These are phyloP conservation scores for Cryptococcus sp. DNA, from an alignment of 1,284 basidiomycete species.

Conservation along the genomic window DNA sequence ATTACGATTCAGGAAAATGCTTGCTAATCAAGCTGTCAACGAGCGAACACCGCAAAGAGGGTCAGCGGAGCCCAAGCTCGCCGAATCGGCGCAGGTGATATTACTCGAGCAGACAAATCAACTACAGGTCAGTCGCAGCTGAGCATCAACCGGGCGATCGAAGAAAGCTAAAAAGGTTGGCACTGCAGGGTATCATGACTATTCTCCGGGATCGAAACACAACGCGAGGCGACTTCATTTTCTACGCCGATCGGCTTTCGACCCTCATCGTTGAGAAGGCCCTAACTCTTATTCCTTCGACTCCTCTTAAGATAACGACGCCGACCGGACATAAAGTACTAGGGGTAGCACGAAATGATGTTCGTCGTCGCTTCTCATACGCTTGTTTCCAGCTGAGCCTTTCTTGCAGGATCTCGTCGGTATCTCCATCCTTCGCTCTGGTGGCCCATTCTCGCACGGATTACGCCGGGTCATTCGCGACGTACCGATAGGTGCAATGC, in stretches of 20 bases:
- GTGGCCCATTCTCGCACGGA: conserved; percentile 87
- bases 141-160: not conserved
- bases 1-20: conserved; percentile 69
- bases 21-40: conserved; percentile 50
- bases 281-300: conserved; percentile 75
- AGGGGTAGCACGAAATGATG: conserved; percentile 66
- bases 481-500: conserved; percentile 80
- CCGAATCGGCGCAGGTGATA: conserved; percentile 45
- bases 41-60: conserved; percentile 19
- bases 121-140: conserved; percentile 60
- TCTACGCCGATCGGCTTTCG: conserved; percentile 69
- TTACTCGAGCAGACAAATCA: conserved; percentile 80
- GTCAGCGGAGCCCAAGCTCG: not conserved
- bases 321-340: conserved; percentile 62
- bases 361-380: conserved; percentile 13
- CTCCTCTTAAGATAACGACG: conserved; percentile 65
- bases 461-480: conserved; percentile 84
- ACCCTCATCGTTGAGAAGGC: conserved; percentile 84
- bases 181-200: conserved; percentile 77
- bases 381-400: not conserved
- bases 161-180: not conserved
- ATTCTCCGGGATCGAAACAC: conserved; percentile 73
- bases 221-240: conserved; percentile 72
- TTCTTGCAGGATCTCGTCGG: conserved; percentile 41
- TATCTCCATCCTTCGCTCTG: conserved; percentile 55